Conservation (phyloP, 495 filamentous ascomycete species). For the Penicillium canescens region DNA sequence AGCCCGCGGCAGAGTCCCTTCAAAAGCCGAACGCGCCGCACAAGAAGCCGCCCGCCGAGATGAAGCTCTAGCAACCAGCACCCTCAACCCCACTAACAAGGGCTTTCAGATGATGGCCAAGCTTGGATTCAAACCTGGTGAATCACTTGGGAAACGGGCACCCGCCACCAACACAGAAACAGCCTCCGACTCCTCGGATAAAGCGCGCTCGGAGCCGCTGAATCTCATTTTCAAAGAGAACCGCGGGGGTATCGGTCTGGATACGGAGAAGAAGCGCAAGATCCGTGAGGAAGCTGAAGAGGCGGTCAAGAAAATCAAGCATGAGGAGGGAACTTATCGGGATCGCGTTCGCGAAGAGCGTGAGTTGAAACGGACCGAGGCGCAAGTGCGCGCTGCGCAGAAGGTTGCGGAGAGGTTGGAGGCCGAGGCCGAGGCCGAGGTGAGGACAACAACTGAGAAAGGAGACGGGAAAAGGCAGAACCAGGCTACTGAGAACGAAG, state of each 20-base stretch:
- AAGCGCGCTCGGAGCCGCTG: slow-evolving; percentile 63
- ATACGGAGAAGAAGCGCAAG: slow-evolving; percentile 79
- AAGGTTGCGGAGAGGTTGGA: slow-evolving; percentile 78
- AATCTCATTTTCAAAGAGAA: slow-evolving; percentile 72
- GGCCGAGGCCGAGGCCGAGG: slow-evolving; percentile 37
- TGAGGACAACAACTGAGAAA: slow-evolving; percentile 12
- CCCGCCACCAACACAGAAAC: slow-evolving; percentile 6
- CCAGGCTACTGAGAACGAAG: neutral
- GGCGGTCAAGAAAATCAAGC: slow-evolving; percentile 62
- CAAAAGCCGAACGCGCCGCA: slow-evolving; percentile 78
- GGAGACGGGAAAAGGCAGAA: slow-evolving; percentile 16
- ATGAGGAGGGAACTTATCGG: slow-evolving; percentile 72
- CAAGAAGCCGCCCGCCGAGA: slow-evolving; percentile 72
- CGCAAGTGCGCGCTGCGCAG: slow-evolving; percentile 70
- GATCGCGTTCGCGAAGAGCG: slow-evolving; percentile 71
- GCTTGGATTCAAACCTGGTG: slow-evolving; percentile 80
- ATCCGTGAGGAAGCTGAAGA: slow-evolving; percentile 64
- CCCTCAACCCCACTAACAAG: slow-evolving; percentile 67
- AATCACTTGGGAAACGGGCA: slow-evolving; percentile 61
- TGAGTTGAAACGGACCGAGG: slow-evolving; percentile 68
- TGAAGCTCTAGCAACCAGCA: slow-evolving; percentile 67
- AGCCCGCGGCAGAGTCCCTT: slow-evolving; percentile 50
- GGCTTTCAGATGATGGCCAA: slow-evolving; percentile 96
- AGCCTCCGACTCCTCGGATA: slow-evolving; percentile 2
- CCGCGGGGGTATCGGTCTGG: slow-evolving; percentile 82